Conservation (phyloP, 768 basidiomycete genomes). For the Erythrobasidium yunnanense region DNA sequence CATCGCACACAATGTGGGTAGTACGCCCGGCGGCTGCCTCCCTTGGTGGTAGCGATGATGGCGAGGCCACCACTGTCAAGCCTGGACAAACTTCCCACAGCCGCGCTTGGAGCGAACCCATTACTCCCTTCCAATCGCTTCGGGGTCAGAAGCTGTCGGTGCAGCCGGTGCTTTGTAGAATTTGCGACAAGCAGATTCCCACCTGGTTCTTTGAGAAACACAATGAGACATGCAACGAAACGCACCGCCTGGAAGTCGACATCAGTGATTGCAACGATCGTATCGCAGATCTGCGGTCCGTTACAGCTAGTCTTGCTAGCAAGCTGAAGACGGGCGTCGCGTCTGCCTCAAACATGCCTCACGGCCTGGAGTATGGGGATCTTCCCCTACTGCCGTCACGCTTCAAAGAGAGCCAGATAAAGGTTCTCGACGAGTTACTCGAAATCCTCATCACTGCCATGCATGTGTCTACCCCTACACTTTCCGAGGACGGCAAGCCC, state of each 20-base stretch:
- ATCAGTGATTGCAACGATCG: slow-evolving; percentile 88
- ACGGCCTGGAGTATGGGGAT: neutral
- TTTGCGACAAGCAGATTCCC: slow-evolving; percentile 91
- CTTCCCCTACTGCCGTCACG: neutral
- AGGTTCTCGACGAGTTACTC: slow-evolving; percentile 71
- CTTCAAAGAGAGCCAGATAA: slow-evolving; percentile 42
- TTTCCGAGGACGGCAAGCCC: slow-evolving; percentile 78
- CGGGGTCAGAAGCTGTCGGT: slow-evolving; percentile 58
- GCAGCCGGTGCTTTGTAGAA: slow-evolving; percentile 81
- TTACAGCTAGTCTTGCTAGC: slow-evolving; percentile 64
- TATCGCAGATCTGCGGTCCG: slow-evolving; percentile 71
- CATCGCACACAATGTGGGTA: slow-evolving; percentile 77
- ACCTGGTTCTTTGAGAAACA: slow-evolving; percentile 99
- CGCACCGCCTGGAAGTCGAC: slow-evolving; percentile 89
- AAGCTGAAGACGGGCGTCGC: slow-evolving; percentile 30
- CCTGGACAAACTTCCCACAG: slow-evolving; percentile 29
- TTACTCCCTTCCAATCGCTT: slow-evolving; percentile 66
- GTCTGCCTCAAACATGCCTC: slow-evolving; percentile 40
- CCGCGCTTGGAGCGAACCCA: slow-evolving; percentile 42
- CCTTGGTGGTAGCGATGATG: slow-evolving; percentile 16
- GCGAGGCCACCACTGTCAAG: slow-evolving; percentile 17
- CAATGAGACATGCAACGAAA: slow-evolving; percentile 95
- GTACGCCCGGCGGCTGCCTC: slow-evolving; percentile 31
- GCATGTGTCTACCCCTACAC: slow-evolving; percentile 72
- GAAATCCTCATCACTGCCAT: slow-evolving; percentile 68